Percentiles rank a stretch among this genome's conserved stretches.
Evolutionary conservation across 176 grass and related monocot species (phyloP).

Genomic region (Rhynchospora breviuscula): DNA sequence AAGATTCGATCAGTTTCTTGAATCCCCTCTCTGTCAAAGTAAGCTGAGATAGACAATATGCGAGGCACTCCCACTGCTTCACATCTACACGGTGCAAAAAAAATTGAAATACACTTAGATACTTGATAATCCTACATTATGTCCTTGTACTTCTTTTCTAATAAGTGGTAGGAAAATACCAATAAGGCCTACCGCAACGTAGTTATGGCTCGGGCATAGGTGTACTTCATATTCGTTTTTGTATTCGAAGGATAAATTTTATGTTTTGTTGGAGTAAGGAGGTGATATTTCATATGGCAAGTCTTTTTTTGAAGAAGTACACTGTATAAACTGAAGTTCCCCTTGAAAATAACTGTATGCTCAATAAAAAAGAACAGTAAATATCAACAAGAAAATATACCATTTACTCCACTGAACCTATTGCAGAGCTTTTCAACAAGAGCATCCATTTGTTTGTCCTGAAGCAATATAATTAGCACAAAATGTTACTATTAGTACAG

Average conservation of each 20-base stretch:
- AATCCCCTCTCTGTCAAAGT: conserved; percentile 88
- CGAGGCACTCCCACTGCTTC: conserved; percentile 82
- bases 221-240: neutral
- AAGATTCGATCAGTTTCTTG: conserved; percentile 92
- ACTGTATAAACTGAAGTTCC: neutral
- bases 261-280: neutral
- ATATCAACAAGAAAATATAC: conserved; percentile 33
- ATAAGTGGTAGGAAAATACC: neutral
- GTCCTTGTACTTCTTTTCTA: neutral
- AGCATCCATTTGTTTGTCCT: conserved; percentile 99
- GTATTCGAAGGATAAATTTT: neutral
- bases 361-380: neutral
- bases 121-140: neutral
- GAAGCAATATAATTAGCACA: conserved; percentile 14
- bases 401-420: conserved; percentile 79
- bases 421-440: conserved; percentile 99
- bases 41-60: conserved; percentile 94
- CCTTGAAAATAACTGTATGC: neutral
- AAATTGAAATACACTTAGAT: neutral
- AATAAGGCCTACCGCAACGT: neutral
- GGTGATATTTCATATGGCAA: neutral
- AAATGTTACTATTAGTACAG: neutral
- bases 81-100: conserved; percentile 52
- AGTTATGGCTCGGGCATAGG: neutral
- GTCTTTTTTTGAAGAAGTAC: neutral